Conservation (phyloP, 1,284 basidiomycete species). For the Naganishia albida region DNA sequence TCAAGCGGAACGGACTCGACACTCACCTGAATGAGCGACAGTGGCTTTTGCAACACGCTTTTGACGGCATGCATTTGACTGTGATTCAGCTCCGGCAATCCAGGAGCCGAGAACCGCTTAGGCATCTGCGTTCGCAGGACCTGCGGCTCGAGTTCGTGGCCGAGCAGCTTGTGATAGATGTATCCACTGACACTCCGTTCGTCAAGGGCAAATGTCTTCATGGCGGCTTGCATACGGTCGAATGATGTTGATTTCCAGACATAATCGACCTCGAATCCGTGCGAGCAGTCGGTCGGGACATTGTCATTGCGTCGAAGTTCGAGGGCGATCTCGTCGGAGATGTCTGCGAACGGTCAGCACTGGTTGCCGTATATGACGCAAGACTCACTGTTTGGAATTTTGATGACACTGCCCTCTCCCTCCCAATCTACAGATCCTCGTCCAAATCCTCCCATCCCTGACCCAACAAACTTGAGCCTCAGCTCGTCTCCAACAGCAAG, state of each 20-base stretch:
- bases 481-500: constrained; percentile 96
- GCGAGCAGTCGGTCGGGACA: constrained; percentile 91
- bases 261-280: constrained; percentile 94
- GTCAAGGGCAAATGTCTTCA: constrained; percentile 99
- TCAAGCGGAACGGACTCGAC: not conserved
- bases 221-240: constrained; percentile 97
- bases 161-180: constrained; percentile 97
- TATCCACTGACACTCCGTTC: constrained; percentile 99
- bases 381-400: constrained; percentile 92
- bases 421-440: constrained; percentile 66
- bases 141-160: constrained; percentile 92
- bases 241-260: constrained; percentile 99
- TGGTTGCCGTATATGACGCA: not conserved
- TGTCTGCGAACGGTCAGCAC: constrained; percentile 61
- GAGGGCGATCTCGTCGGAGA: constrained; percentile 95
- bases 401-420: constrained; percentile 95
- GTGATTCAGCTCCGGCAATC: constrained; percentile 96
- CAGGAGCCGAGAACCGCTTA: constrained; percentile 83
- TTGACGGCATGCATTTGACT: constrained; percentile 99
- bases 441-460: constrained; percentile 55
- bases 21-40: constrained; percentile 82
- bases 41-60: constrained; percentile 96
- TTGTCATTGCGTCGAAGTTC: constrained; percentile 88
- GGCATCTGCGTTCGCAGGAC: constrained; percentile 78
- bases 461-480: constrained; percentile 73